Conservation (phyloP, 352 stramenopile species). For the Pilasporangium apinafurcum region DNA sequence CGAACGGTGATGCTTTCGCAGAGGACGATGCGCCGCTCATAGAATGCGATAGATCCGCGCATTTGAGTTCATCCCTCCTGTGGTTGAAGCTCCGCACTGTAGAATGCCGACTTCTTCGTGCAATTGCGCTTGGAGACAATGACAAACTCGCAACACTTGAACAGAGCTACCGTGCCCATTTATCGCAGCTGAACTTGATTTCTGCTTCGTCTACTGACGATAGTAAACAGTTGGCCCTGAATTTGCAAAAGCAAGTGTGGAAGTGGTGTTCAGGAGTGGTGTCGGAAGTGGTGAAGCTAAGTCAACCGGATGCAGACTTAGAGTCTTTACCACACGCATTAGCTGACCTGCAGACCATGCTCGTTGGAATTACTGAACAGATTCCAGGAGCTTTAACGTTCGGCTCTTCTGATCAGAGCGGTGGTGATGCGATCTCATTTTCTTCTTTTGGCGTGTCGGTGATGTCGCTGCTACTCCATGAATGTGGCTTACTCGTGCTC, state of each 20-base stretch:
- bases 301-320: not conserved
- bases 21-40: constrained; percentile 28
- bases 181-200: constrained; percentile 12
- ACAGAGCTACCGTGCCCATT: constrained; percentile 19
- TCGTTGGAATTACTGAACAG: constrained; percentile 16
- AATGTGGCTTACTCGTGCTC: constrained; percentile 51
- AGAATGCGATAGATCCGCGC: constrained; percentile 64
- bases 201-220: too few relatives aligned
- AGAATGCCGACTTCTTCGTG: constrained; percentile 42
- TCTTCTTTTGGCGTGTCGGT: constrained; percentile 47
- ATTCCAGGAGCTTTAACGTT: constrained; percentile 13
- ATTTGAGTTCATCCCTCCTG: constrained; percentile 28
- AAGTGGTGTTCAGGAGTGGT: constrained; percentile 35
- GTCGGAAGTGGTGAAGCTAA: constrained; percentile 1
- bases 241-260: constrained; percentile 42
- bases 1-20: constrained; percentile 31
- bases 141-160: constrained; percentile 15
- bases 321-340: constrained; percentile 8
- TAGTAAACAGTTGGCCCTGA: too few relatives aligned
- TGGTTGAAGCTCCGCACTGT: constrained; percentile 63
- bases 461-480: constrained; percentile 44
- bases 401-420: not conserved
- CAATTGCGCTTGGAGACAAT: constrained; percentile 18
- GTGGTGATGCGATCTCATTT: constrained; percentile 7
- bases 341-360: constrained; percentile 18